Evolutionary conservation across 148 eudicot species (phyloP).

Genomic region (Rhododendron mucronatum): DNA sequence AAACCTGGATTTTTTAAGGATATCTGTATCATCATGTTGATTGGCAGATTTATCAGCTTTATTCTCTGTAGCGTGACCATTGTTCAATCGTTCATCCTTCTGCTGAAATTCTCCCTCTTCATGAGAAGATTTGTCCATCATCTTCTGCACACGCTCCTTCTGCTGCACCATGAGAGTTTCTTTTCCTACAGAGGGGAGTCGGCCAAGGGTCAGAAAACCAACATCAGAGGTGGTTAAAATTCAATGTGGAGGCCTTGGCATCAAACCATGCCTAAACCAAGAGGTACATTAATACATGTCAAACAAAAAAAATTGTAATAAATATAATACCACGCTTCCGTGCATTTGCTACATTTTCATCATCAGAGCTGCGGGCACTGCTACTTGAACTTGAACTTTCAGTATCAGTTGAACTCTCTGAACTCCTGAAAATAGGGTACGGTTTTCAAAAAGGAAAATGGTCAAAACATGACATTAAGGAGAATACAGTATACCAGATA

Average conservation of each 20-base stretch:
- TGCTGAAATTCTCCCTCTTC: conserved; percentile 42
- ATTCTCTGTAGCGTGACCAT: conserved; percentile 32
- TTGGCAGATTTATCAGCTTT: conserved; percentile 27
- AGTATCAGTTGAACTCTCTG: conserved; percentile 66
- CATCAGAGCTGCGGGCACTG: conserved; percentile 52
- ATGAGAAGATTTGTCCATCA: conserved; percentile 20
- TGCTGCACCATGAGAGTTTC: conserved; percentile 18
- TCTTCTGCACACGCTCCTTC: conserved; percentile 29
- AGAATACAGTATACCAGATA: neutral
- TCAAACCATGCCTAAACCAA: neutral
- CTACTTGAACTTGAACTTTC: conserved; percentile 42
- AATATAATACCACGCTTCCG: conserved; percentile 23
- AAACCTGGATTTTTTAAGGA: conserved; percentile 57
- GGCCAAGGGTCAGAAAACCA: conserved; percentile 12
- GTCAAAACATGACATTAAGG: neutral
- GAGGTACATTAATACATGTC: neutral
- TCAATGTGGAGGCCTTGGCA: neutral
- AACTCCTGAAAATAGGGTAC: conserved; percentile 39
- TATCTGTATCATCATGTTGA: conserved; percentile 21
- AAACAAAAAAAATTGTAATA: neutral
- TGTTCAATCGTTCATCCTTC: conserved; percentile 26
- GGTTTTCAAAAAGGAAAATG: neutral
- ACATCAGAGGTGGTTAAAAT: neutral
- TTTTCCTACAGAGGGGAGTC: conserved; percentile 26
- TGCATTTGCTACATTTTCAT: conserved; percentile 38